Percentiles rank a stretch among this genome's conserved stretches.
These are phyloP conservation scores for Daphne laureola DNA, from an alignment of 441 rosid genomes.

Conservation along the genomic window DNA sequence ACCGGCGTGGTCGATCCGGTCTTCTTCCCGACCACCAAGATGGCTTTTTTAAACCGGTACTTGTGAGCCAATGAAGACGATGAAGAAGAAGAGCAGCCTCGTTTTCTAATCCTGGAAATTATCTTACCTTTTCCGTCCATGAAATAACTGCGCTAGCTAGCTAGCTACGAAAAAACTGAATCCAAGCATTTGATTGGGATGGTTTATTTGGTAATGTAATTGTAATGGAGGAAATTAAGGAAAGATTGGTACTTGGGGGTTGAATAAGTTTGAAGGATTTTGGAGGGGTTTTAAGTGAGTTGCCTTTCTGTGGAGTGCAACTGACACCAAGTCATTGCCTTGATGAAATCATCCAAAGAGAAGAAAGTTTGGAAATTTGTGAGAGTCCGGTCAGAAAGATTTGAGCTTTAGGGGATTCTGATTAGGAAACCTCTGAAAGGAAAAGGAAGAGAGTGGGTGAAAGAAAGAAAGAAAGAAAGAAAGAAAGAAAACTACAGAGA, in stretches of 20 bases:
- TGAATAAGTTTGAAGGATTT: too few species aligned
- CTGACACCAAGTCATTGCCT: slow-evolving; percentile 22
- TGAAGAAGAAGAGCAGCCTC: slow-evolving; percentile 78
- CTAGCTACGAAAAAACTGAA: too few species aligned
- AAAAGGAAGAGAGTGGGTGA: too few species aligned
- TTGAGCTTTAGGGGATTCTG: slow-evolving; percentile 10
- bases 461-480: slow-evolving; percentile 13
- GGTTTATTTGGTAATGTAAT: too few species aligned
- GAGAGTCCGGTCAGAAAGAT: neutral
- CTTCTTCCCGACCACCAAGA: slow-evolving; percentile 55
- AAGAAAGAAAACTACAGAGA: neutral
- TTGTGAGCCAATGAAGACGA: slow-evolving; percentile 61
- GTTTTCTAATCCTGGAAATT: slow-evolving; percentile 71
- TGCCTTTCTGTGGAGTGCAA: slow-evolving; percentile 20
- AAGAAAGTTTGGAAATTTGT: slow-evolving; percentile 14
- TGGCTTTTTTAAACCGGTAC: slow-evolving; percentile 72
- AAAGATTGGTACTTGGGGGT: too few species aligned
- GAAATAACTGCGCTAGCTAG: neutral
- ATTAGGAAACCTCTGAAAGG: slow-evolving; percentile 21
- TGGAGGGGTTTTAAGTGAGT: too few species aligned
- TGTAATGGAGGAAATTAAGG: too few species aligned
- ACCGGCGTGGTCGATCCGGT: slow-evolving; percentile 67
- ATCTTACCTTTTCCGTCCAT: slow-evolving; percentile 32
- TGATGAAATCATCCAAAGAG: slow-evolving; percentile 30
- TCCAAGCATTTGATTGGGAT: too few species aligned